Conservation (phyloP, 805 yeast genomes). For the Starmerella riodocensis region DNA sequence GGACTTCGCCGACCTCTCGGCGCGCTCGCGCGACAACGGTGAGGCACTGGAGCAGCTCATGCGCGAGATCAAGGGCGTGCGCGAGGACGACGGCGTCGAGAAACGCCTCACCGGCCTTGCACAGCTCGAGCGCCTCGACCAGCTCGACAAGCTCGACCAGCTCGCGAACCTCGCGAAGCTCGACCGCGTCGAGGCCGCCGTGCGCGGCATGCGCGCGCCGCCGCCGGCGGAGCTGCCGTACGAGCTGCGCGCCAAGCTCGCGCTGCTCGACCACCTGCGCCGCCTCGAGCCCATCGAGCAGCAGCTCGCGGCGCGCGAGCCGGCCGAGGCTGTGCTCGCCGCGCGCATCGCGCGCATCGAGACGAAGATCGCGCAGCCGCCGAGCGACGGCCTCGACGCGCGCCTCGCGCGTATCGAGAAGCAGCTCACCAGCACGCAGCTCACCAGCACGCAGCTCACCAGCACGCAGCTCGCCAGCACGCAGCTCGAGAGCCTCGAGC, state of each 20-base stretch:
- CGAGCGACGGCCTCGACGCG: too few species aligned
- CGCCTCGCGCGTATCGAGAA: too few species aligned
- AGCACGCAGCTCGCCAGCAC: too few species aligned
- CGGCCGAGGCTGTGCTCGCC: too few species aligned
- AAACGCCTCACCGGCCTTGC: slow-evolving; percentile 22
- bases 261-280: neutral
- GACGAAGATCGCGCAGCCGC: too few species aligned
- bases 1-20: slow-evolving; percentile 27
- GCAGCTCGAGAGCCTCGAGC: too few species aligned
- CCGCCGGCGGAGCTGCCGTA: too few species aligned
- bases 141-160: slow-evolving; percentile 12
- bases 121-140: slow-evolving; percentile 20
- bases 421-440: too few species aligned
- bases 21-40: slow-evolving; percentile 30
- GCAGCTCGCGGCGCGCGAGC: too few species aligned
- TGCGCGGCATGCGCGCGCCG: neutral
- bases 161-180: slow-evolving; percentile 10
- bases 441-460: too few species aligned
- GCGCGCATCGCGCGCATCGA: too few species aligned
- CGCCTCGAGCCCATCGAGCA: too few species aligned
- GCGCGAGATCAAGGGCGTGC: slow-evolving; percentile 21
- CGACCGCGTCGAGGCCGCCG: neutral
- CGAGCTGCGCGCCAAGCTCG: slow-evolving; percentile 8
- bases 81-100: slow-evolving; percentile 22
- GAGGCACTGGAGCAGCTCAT: slow-evolving; percentile 23